Evolutionary conservation across 148 eudicot species (phyloP).

Genomic region (Amaranthus cruentus): DNA sequence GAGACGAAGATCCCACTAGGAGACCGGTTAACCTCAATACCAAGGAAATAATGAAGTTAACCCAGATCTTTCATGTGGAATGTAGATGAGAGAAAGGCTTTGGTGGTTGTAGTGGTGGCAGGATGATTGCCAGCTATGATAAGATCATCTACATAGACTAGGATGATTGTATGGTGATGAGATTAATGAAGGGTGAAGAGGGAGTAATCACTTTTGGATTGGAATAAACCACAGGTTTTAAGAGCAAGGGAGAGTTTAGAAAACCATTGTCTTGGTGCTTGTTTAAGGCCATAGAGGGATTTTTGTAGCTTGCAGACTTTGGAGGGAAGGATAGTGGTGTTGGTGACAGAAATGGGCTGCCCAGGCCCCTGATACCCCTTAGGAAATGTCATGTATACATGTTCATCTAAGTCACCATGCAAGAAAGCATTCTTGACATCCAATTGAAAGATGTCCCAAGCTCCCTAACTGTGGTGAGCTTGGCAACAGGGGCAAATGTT

Average conservation of each 20-base stretch:
- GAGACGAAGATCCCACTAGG: neutral
- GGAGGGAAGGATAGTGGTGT: too few species aligned
- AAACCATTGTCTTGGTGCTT: constrained; percentile 3
- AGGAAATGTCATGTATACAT: neutral
- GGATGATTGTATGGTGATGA: neutral
- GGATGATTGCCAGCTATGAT: neutral
- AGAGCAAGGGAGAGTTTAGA: neutral
- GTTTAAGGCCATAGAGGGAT: neutral
- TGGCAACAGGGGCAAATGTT: neutral
- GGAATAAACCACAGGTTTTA: neutral
- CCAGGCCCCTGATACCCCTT: neutral
- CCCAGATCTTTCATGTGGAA: neutral
- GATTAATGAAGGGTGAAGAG: neutral
- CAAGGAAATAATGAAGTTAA: neutral
- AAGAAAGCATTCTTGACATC: neutral
- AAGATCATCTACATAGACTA: neutral
- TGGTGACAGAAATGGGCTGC: too few species aligned
- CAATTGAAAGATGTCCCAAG: neutral
- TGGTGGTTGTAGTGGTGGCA: fast-evolving
- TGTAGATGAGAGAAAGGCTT: neutral
- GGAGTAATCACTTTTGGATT: neutral
- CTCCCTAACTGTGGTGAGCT: neutral
- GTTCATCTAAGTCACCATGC: neutral
- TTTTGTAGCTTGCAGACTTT: neutral
- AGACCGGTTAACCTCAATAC: neutral